These are phyloP conservation scores for Albizia julibrissin DNA, from an alignment of 306 rosid species.

Conservation along the genomic window DNA sequence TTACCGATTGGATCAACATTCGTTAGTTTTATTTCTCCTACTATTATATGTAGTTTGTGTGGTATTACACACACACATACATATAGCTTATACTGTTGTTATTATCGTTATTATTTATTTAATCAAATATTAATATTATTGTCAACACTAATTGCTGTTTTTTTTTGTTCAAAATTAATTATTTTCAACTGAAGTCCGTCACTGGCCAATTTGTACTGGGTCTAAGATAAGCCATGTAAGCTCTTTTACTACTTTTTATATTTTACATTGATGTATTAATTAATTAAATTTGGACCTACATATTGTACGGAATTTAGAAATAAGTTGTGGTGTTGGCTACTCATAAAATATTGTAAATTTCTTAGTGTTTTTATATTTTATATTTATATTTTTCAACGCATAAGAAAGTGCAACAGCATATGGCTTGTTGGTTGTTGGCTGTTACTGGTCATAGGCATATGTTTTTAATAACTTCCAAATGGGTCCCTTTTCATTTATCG, in stretches of 20 bases:
- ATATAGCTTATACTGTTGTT: not conserved
- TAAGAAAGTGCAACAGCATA: slow-evolving; percentile 37
- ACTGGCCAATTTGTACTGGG: not conserved
- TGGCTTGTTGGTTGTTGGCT: not conserved
- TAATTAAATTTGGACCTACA: not conserved
- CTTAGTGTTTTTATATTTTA: not conserved
- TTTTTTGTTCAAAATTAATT: no score
- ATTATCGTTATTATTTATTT: not conserved
- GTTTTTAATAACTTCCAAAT: not conserved
- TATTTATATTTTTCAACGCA: not conserved
- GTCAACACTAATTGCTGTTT: not conserved
- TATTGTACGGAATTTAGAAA: no score
- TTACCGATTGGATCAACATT: no score
- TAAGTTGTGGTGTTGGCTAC: not conserved
- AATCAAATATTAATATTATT: not conserved
- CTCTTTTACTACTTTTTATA: not conserved
- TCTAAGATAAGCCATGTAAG: not conserved
- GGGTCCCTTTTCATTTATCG: not conserved
- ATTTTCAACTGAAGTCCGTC: not conserved
- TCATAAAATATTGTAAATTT: not conserved
- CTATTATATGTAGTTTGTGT: not conserved
- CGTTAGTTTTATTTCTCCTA: no score
- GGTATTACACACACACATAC: no score
- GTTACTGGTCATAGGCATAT: not conserved
- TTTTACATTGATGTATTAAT: not conserved